Conservation (phyloP, 2,329 filamentous ascomycete species). For the Eutypa lata region DNA sequence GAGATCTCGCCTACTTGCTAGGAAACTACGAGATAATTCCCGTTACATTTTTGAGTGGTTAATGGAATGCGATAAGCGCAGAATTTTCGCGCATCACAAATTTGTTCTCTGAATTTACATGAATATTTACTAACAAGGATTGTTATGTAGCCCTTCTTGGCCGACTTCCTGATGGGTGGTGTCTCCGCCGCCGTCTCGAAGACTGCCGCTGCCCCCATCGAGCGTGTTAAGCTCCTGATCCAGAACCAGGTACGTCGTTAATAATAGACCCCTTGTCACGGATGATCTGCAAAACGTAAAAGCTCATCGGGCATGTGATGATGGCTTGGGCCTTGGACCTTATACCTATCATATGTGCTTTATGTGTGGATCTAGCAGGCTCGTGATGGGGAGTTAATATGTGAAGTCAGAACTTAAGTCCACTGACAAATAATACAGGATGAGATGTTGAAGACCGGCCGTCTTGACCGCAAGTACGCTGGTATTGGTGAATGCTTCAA, state of each 20-base stretch:
- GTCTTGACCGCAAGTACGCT: constrained; percentile 95
- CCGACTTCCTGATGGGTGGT: constrained; percentile 80
- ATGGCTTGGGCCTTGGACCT: not conserved
- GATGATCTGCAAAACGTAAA: not conserved
- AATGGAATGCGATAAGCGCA: not conserved
- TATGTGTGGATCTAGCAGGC: too few relatives aligned
- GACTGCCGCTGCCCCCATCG: constrained; percentile 98
- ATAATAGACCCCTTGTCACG: constrained; percentile 1
- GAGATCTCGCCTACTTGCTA: constrained; percentile 10
- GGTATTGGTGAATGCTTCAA: constrained; percentile 95
- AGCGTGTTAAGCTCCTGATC: constrained; percentile 99
- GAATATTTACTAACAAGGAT: constrained; percentile 8
- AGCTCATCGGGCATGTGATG: not conserved
- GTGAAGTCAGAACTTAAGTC: not conserved
- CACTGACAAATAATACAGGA: constrained; percentile 60
- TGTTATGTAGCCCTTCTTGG: constrained; percentile 34
- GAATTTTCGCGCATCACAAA: constrained; percentile 3
- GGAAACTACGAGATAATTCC: not conserved
- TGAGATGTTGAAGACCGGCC: constrained; percentile 99
- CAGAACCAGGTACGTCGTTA: constrained; percentile 90
- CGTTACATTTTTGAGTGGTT: not conserved
- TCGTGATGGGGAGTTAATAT: not conserved
- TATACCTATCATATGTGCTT: not conserved
- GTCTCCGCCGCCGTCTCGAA: constrained; percentile 99
- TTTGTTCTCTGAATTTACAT: constrained; percentile 12